Base-by-base conservation (phyloP, 805 yeast genomes). In the Saturnispora gosingensis region DNA sequence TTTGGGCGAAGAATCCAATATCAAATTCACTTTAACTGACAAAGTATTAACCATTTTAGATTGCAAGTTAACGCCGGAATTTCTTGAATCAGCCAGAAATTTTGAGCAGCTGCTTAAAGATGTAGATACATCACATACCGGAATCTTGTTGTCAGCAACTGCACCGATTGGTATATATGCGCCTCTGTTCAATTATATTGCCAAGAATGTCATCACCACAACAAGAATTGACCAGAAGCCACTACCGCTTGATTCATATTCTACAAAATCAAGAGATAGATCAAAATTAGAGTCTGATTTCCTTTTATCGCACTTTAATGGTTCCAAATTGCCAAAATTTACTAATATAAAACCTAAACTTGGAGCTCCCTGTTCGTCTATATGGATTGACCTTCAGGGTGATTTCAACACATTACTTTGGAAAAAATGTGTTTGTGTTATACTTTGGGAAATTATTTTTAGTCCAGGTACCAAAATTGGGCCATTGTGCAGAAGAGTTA, bases 311-410 rank as follows among this genome's bases (percentile, higher is more conserved):
- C 54, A 49, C 51, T 60, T 56, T 34, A 48, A 57, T 39, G 25
- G 48, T n/a, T 51, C 40, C 6, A 45, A 54, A 46, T 43, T 52
- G n/a, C 46, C 53, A 18, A 30, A 27, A 28, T 35, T 56, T 7
- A 49, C 52, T 1, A 53, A 58, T 5, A 61, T 70, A 1, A 71
- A 81, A 1, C 75, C 82, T 3, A 89, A 90, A 0, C 55, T 70
- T 8, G 84, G 83, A 0, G 66, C 72, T 18, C 78, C 89, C 2
- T 82, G 87, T 53, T 77, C 85, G 2, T 76, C 77, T 39, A 63
- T 84, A 8, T 88, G 97, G 96, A 71, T 86, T 11, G 85, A 83
- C 57, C 64, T 83, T 36, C 64, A 70, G 32, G 91, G 95, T 1
- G 64, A 72, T 27, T 72, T 89, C 43, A 81, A 84, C 54, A 66